Conservation (phyloP, 78 protist genomes). For the Tieghemostelium lacteum region DNA sequence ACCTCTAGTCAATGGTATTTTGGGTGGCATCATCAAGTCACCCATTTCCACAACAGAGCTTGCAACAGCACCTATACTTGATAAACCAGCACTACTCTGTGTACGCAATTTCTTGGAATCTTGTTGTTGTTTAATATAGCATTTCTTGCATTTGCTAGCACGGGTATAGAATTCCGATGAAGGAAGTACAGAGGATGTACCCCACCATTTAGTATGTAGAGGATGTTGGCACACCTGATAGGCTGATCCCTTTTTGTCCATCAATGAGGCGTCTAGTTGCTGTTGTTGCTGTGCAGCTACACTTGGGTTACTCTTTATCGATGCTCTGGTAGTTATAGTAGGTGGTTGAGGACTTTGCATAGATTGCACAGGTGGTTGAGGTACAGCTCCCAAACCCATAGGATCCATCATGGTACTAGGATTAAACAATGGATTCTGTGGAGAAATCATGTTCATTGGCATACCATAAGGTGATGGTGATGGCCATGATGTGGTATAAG, state of each 20-base stretch:
- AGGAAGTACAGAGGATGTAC: slow-evolving; percentile 41
- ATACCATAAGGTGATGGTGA: neutral
- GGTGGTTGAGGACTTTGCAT: neutral
- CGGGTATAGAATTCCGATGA: slow-evolving; percentile 54
- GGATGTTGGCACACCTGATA: slow-evolving; percentile 31
- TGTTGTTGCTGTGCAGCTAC: slow-evolving; percentile 5
- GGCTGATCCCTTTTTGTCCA: slow-evolving; percentile 21
- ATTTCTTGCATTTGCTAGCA: slow-evolving; percentile 46
- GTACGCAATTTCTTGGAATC: neutral
- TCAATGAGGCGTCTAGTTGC: slow-evolving; percentile 4
- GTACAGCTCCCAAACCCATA: too few relatives aligned
- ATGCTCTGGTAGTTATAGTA: neutral
- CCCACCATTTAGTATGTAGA: slow-evolving; percentile 62
- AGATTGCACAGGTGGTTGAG: neutral
- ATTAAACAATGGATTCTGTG: neutral
- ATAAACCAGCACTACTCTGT: neutral
- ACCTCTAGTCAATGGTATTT: too few relatives aligned
- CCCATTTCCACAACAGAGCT: neutral
- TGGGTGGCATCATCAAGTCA: neutral
- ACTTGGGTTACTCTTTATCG: neutral
- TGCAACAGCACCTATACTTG: neutral
- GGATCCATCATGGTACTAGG: neutral
- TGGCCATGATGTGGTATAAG: neutral
- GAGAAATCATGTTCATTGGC: neutral
- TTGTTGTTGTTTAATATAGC: slow-evolving; percentile 69